phyloP scores from a whole-genome alignment of 495 filamentous ascomycete genomes.

The Tuber melanosporum region DNA sequence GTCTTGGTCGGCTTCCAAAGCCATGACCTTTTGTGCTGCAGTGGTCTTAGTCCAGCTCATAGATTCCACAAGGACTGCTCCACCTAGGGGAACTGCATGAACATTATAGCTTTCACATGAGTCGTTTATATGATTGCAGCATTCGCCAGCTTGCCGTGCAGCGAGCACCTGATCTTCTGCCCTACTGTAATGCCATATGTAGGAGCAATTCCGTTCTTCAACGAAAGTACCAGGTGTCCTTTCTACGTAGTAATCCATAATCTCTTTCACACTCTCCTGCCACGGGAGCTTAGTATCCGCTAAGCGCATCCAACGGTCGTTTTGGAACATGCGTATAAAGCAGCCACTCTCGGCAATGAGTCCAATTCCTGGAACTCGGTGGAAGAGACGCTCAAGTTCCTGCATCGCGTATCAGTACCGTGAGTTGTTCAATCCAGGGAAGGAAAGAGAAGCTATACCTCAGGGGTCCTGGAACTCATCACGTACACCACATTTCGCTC shows the following conservation, averaged over 20 bases:
- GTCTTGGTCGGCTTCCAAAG: conserved; percentile 48
- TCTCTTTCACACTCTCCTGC: conserved; percentile 69
- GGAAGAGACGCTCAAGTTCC: conserved; percentile 80
- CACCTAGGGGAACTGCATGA: conserved; percentile 72
- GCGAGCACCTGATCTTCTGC: conserved; percentile 69
- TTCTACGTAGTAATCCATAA: conserved; percentile 79
- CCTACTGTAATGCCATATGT: conserved; percentile 79
- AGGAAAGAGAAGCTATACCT: conserved; percentile 39
- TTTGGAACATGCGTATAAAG: conserved; percentile 67
- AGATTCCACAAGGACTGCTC: conserved; percentile 72
- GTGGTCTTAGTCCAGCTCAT: conserved; percentile 76
- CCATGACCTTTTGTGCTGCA: conserved; percentile 64
- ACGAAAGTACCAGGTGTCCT: conserved; percentile 79
- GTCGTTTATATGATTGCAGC: conserved; percentile 88
- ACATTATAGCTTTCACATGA: conserved; percentile 74
- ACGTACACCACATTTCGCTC: conserved; percentile 80
- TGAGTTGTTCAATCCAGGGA: background rate
- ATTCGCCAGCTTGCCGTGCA: conserved; percentile 70
- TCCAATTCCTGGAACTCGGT: conserved; percentile 66
- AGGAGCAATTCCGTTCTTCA: conserved; percentile 76
- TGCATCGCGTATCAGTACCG: conserved; percentile 6
- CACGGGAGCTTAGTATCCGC: conserved; percentile 66
- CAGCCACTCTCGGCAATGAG: conserved; percentile 90
- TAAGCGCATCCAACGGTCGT: conserved; percentile 63
- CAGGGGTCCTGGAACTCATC: conserved; percentile 77